Base-by-base conservation (phyloP, 176 grass and related monocot genomes). In the Oryza nivara region DNA sequence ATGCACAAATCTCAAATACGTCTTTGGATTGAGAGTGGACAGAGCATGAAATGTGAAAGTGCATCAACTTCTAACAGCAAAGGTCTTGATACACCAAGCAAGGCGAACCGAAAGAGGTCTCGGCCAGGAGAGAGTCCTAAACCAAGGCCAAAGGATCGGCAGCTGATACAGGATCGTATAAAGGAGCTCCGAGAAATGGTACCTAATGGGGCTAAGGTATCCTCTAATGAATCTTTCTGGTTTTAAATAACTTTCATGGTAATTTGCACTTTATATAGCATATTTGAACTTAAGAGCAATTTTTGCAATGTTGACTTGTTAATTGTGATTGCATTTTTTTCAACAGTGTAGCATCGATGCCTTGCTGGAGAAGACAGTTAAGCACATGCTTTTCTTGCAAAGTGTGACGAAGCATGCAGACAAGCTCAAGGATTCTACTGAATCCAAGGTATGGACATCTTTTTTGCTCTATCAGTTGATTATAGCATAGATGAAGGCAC, bases 311-410 rank as follows among this genome's bases (percentile, higher is more conserved):
- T 72, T 72, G 47, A 41, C 44, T 40, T 74, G 78, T 77, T 61
- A 61, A 36, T 80, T 88, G 52, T 84, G 75, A 47, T 68, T 45
- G n/a, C 41, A 78, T 90, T 48, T 84, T 16, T 81, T 63, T 65
- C 76, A 86, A 77, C 84, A 95, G 93, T 95, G 88, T 82, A 95
- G 93, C 83, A 95, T 95, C 79, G 93, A 92, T 92, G 90, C 86
- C 78, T 90, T 92, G 67, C 75, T 95, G 80, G 93, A 95, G 83
- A 95, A 95, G 80, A 92, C 90, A 54, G 89, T 95, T 83, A 95
- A 95, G 84, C 93, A 95, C 80, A 92, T 95, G 90, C 88, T 95
- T 74, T 95, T 95, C 90, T 90, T 95, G 74, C 93, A 95, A 85
- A 95, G 93, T 46, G 80, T 92, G 73, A 91, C 88, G 52, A 90